These are phyloP conservation scores for Ormosia emarginata DNA, from an alignment of 306 rosid genomes.

Conservation along the genomic window DNA sequence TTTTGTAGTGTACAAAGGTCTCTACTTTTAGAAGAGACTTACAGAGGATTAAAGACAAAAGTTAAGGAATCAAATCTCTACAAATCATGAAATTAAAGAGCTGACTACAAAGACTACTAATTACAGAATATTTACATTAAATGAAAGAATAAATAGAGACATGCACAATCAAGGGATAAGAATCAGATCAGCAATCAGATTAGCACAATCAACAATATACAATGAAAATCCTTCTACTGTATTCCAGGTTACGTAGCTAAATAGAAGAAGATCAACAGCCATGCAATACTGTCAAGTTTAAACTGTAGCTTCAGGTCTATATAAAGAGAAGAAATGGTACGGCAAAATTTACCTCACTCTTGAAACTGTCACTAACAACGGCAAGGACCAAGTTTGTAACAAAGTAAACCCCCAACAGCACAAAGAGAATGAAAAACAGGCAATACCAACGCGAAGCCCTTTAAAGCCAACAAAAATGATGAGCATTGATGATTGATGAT, in stretches of 20 bases:
- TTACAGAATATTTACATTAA: no score
- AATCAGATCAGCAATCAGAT: no score
- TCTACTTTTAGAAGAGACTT: no score
- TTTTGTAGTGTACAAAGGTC: no score
- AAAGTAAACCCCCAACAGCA: conserved; percentile 93
- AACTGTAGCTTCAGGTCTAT: neutral
- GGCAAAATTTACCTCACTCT: conserved; percentile 65
- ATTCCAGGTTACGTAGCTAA: conserved; percentile 16
- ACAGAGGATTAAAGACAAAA: no score
- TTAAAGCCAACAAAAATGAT: conserved; percentile 29
- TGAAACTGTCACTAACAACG: conserved; percentile 93
- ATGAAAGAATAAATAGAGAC: no score
- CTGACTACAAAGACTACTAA: no score
- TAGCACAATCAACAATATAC: neutral
- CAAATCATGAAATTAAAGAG: no score
- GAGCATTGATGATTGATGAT: conserved; percentile 1
- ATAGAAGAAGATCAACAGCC: conserved; percentile 1
- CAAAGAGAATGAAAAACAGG: conserved; percentile 75
- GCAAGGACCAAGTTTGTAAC: conserved; percentile 96
- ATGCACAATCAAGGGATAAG: no score
- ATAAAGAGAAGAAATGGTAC: conserved; percentile 2
- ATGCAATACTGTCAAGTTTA: neutral
- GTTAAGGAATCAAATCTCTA: no score
- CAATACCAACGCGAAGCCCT: conserved; percentile 94
- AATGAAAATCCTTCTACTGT: neutral